A percentile compares a stretch with the other conserved stretches of the same genome.
These are phyloP conservation scores for Spencermartinsiella europaea DNA, from an alignment of 805 yeast species.

Conservation along the genomic window DNA sequence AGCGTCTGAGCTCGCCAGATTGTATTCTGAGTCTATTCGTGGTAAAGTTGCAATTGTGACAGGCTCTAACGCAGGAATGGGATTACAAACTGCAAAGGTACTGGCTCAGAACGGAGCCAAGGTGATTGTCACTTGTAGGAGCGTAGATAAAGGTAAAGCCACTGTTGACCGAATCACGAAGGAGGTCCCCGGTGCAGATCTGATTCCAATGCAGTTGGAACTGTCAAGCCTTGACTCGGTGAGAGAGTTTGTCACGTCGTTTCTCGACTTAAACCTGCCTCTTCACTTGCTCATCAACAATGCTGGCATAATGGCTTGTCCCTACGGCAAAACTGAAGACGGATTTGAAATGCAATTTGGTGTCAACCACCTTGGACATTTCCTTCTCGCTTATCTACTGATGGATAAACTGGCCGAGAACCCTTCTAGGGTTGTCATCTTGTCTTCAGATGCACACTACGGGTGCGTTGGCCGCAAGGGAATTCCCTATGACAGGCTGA, in stretches of 20 bases:
- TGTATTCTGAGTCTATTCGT: too few relatives aligned
- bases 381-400: conserved; percentile 50
- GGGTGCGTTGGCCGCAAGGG: too few relatives aligned
- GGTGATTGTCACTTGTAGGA: background rate
- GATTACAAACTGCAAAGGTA: background rate
- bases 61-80: conserved; percentile 1
- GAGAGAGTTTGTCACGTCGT: too few relatives aligned
- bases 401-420: conserved; percentile 6
- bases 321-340: conserved; percentile 57
- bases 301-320: conserved; percentile 80
- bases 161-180: too few relatives aligned
- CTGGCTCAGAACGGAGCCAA: background rate
- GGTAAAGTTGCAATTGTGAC: conserved; percentile 1
- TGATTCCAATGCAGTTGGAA: conserved; percentile 13
- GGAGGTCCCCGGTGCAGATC: conserved; percentile 10
- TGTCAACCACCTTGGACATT: conserved; percentile 72
- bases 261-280: too few relatives aligned
- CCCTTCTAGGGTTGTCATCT: too few relatives aligned
- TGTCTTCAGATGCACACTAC: too few relatives aligned
- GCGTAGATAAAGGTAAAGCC: background rate
- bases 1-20: too few relatives aligned
- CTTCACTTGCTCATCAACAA: conserved; percentile 65
- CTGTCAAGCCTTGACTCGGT: conserved; percentile 8
- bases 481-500: too few relatives aligned
- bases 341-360: conserved; percentile 77